These are phyloP conservation scores for Fusarium anguioides DNA, from an alignment of 2,329 filamentous ascomycete genomes.

Conservation along the genomic window DNA sequence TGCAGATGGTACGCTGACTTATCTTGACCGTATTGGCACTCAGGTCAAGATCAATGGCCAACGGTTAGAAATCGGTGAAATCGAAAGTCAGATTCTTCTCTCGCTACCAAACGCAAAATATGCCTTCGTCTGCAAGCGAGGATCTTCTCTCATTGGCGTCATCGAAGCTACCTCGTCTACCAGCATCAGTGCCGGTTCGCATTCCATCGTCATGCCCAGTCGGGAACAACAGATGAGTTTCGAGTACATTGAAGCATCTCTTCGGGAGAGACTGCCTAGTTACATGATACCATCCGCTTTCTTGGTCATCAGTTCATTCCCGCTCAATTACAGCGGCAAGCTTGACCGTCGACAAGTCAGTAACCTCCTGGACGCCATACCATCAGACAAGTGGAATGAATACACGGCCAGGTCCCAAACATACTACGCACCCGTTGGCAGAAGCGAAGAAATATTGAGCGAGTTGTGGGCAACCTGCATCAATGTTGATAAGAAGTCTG, in stretches of 20 bases:
- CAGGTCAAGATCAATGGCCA: too few relatives aligned
- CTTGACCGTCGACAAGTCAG: slow-evolving; percentile 1
- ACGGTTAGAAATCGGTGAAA: too few relatives aligned
- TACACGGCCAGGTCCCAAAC: background rate
- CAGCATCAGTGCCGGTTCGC: background rate
- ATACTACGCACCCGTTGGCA: background rate
- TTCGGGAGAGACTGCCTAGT: background rate
- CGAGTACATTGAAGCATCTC: background rate
- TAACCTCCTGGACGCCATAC: background rate
- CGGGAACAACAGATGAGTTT: background rate
- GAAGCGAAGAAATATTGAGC: slow-evolving; percentile 1
- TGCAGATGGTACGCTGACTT: too few relatives aligned
- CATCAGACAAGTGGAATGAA: background rate
- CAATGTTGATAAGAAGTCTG: background rate
- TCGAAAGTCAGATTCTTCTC: background rate
- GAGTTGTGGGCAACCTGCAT: background rate
- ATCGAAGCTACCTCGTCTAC: background rate
- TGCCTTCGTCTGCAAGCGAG: background rate
- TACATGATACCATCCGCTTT: slow-evolving; percentile 9
- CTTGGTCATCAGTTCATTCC: slow-evolving; percentile 1
- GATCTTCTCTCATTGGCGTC: background rate
- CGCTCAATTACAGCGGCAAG: background rate
- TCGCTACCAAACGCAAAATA: background rate
- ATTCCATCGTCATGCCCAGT: background rate
- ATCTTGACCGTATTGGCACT: too few relatives aligned